Evolutionary conservation across 2,329 filamentous ascomycete genomes (phyloP).

Genomic region (Cucurbitaria berberidis): DNA sequence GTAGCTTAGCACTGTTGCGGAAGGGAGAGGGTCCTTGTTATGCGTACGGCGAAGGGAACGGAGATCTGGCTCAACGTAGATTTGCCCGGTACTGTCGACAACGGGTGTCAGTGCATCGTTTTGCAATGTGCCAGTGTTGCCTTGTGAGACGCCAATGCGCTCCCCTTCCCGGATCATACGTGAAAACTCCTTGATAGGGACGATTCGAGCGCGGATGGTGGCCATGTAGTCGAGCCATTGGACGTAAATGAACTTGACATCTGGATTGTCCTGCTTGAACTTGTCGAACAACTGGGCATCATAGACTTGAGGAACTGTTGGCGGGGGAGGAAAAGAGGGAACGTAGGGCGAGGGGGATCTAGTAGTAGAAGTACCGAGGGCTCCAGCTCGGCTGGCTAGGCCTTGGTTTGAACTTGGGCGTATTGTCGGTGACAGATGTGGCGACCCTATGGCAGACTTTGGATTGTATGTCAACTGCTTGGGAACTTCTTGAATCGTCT

Average conservation of each 20-base stretch:
- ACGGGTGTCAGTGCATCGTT: slow-evolving; percentile 65
- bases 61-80: slow-evolving; percentile 70
- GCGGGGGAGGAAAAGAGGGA: slow-evolving; percentile 36
- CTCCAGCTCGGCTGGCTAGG: slow-evolving; percentile 5
- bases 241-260: slow-evolving; percentile 71
- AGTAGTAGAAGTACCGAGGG: slow-evolving; percentile 7
- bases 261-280: slow-evolving; percentile 59
- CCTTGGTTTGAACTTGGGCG: slow-evolving; percentile 10
- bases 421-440: slow-evolving; percentile 12
- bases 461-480: slow-evolving; percentile 34
- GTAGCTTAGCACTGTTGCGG: slow-evolving; percentile 70
- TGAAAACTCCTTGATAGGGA: slow-evolving; percentile 63
- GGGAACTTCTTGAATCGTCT: slow-evolving; percentile 23
- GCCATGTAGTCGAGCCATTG: slow-evolving; percentile 83
- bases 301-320: slow-evolving; percentile 40
- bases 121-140: slow-evolving; percentile 70
- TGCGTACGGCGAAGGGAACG: slow-evolving; percentile 63
- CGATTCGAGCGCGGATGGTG: slow-evolving; percentile 67
- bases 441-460: slow-evolving; percentile 27
- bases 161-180: slow-evolving; percentile 43
- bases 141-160: slow-evolving; percentile 67
- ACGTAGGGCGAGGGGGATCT: slow-evolving; percentile 20
- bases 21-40: slow-evolving; percentile 54
- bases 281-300: slow-evolving; percentile 50
- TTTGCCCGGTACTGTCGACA: slow-evolving; percentile 67